Conservation (phyloP, 345 rosid genomes). For the Eucalyptus regnans region DNA sequence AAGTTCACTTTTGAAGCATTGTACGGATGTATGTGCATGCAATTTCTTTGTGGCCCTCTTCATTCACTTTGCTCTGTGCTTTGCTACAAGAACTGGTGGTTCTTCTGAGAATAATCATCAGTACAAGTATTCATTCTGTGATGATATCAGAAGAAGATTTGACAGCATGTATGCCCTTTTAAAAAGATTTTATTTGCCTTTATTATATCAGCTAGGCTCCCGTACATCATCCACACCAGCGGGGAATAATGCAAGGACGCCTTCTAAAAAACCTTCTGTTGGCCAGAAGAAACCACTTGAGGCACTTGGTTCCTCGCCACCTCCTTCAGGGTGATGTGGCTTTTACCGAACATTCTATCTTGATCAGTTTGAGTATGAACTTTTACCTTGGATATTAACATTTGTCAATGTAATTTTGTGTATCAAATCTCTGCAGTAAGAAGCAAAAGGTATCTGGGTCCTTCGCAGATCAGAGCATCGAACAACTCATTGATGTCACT, state of each 20-base stretch:
- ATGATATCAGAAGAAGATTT: neutral
- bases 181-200: neutral
- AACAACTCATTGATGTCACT: slow-evolving; percentile 96
- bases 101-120: neutral
- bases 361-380: neutral
- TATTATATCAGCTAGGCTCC: slow-evolving; percentile 15
- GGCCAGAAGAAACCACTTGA: slow-evolving; percentile 97
- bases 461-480: slow-evolving; percentile 88
- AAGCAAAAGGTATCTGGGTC: slow-evolving; percentile 81
- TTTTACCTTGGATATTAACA: neutral
- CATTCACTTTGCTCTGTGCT: neutral
- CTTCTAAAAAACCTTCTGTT: slow-evolving; percentile 55
- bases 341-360: neutral
- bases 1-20: neutral
- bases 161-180: neutral
- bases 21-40: neutral
- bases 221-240: slow-evolving; percentile 39
- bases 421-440: slow-evolving; percentile 42
- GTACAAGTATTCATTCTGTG: neutral
- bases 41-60: neutral
- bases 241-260: slow-evolving; percentile 45
- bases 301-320: slow-evolving; percentile 66
- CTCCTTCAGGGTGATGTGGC: slow-evolving; percentile 45
- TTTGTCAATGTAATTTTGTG: neutral
- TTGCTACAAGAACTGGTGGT: neutral